Conservation (phyloP, 2,329 filamentous ascomycete genomes). For the Achaetomium macrosporum region DNA sequence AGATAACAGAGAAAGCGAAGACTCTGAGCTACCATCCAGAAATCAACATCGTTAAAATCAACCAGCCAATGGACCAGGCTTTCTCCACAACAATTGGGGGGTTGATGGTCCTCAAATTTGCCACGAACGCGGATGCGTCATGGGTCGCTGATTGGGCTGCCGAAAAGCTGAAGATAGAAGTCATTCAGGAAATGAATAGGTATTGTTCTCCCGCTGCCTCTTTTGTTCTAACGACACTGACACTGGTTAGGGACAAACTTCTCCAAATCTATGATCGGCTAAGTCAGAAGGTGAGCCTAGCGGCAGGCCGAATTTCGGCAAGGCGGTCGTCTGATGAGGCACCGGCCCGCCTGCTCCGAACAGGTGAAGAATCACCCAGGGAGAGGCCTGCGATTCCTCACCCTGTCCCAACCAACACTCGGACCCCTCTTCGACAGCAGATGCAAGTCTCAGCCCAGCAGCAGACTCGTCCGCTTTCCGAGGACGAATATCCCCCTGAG, state of each 20-base stretch:
- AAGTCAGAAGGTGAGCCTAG: not conserved
- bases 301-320: not conserved
- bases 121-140: constrained; percentile 6
- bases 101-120: constrained; percentile 13
- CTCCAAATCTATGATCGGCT: not conserved
- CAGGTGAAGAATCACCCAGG: not conserved
- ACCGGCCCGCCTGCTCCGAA: not conserved
- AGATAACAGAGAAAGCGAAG: constrained; percentile 12
- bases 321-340: not conserved
- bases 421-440: constrained; percentile 4
- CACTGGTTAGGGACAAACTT: constrained; percentile 8
- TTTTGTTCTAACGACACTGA: not conserved
- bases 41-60: constrained; percentile 14
- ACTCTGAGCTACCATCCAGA: constrained; percentile 10
- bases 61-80: constrained; percentile 9
- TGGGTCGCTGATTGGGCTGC: constrained; percentile 12
- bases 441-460: constrained; percentile 10
- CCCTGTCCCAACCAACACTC: not conserved
- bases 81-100: constrained; percentile 1
- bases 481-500: not conserved
- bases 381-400: not conserved
- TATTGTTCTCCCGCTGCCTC: not conserved
- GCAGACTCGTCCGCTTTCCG: not conserved
- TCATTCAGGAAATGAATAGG: not conserved
- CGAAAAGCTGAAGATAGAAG: not conserved